Evolutionary conservation across 176 grass and related monocot species (phyloP).

Genomic region (Bromus sterilis): DNA sequence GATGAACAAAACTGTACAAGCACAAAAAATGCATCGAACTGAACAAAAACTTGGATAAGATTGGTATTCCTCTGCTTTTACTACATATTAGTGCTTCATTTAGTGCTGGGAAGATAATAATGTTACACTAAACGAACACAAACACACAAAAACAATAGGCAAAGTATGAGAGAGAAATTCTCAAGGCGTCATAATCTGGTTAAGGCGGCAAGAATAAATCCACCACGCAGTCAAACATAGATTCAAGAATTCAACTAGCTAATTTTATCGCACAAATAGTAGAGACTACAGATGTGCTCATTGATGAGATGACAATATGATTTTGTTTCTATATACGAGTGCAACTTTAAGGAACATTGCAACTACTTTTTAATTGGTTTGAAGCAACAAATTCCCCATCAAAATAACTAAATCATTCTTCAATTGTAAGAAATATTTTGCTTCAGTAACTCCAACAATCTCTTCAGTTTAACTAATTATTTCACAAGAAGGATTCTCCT

Average conservation of each 20-base stretch:
- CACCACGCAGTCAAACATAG: not conserved
- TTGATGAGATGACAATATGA: not conserved
- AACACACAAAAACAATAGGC: not conserved
- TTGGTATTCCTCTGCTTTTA: not conserved
- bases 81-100: not conserved
- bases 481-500: not conserved
- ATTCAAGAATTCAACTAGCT: not conserved
- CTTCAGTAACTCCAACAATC: not conserved
- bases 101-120: not conserved
- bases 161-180: not conserved
- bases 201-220: not conserved
- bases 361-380: not conserved
- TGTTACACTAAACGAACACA: not conserved
- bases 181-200: not conserved
- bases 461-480: not conserved
- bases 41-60: not conserved
- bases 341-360: not conserved
- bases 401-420: not conserved
- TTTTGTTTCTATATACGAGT: not conserved
- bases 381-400: not conserved
- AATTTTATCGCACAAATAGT: not conserved
- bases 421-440: not conserved
- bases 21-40: not conserved
- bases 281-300: not conserved
- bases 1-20: not conserved